phyloP scores from a whole-genome alignment of 768 basidiomycete genomes.

The Auriscalpium orientale region DNA sequence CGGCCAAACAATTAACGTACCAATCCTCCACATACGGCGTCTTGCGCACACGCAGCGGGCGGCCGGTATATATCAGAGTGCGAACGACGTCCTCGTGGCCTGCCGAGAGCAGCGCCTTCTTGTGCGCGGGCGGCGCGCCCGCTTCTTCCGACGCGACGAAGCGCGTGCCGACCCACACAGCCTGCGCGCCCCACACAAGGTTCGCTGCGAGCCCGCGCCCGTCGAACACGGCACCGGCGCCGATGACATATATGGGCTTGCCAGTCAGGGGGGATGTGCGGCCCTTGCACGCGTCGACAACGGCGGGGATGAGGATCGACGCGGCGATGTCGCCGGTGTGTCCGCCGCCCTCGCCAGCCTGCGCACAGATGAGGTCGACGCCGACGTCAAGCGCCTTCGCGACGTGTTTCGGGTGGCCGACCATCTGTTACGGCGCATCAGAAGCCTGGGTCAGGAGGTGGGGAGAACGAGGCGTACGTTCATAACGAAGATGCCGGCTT shows the following conservation, averaged over 20 bases:
- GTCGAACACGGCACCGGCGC: conserved; percentile 88
- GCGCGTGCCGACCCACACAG: conserved; percentile 60
- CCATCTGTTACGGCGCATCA: conserved; percentile 42
- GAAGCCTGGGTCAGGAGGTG: too few relatives aligned
- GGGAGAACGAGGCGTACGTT: conserved; percentile 41
- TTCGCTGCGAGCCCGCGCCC: conserved; percentile 85
- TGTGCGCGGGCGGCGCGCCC: conserved; percentile 76
- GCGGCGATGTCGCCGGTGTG: conserved; percentile 80
- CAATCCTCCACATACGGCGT: conserved; percentile 84
- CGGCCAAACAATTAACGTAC: conserved; percentile 29
- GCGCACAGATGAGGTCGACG: conserved; percentile 90
- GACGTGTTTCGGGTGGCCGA: conserved; percentile 92
- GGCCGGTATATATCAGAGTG: conserved; percentile 86
- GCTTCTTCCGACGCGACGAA: conserved; percentile 83
- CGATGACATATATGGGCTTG: conserved; percentile 78
- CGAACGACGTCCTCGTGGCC: conserved; percentile 73
- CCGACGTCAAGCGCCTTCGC: conserved; percentile 74
- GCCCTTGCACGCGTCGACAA: conserved; percentile 77
- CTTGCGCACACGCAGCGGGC: conserved; percentile 78
- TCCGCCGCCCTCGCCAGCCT: conserved; percentile 74
- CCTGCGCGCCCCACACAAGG: conserved; percentile 83
- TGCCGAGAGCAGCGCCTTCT: conserved; percentile 64
- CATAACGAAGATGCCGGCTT: conserved; percentile 82
- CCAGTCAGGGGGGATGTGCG: conserved; percentile 74
- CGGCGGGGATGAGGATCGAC: conserved; percentile 84